Evolutionary conservation across 1,139 yeast species (phyloP), one percentile per base, ranked within the genome.

Genomic region (Yamadazyma blattariae): DNA sequence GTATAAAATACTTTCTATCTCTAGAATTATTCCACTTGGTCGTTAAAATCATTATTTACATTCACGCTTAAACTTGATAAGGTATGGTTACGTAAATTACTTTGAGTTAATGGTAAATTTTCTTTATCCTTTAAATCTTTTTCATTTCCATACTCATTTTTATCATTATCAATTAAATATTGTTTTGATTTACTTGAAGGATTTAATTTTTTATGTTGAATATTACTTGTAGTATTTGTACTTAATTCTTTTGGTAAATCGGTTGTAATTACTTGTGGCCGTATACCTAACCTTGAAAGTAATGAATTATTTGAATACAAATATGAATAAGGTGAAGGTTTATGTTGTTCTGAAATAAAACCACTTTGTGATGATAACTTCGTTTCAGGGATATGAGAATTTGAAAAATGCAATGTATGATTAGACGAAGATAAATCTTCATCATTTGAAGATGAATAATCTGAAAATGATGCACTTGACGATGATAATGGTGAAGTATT

Each of bases 211-310:
- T 22, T 28, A 6, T 26, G 13, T 33, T 30, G 27, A 29, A 44
- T 46, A 23, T 45, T 46, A 8, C 36, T 21, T 2, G 45, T 36
- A 17, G 49, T 46, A 25, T 42, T 42, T 3, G 28, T 10, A 5
- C 38, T 38, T 24, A 44, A 27, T 21, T 39, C 49, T 30, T 37
- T 38, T 5, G 50, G 44, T 14, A 41, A 20, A 7, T 44, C 50
- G 1, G 52, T 38, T 3, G 63, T 54, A n/a, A 70, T 59, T 9
- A 69, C 69, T 45, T 68, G 74, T 0, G 76, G 75, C 34, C 57
- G 56, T 21, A 70, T 67, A 2, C 75, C 76, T 19, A 70, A 48
- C 36, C 61, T 61, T 7, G 71, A 56, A 20, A 70, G 52, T 25
- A 69, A 48, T 2, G 73, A 59, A 34, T 52, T 58, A 44, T 64